These are phyloP conservation scores for Cornus controversa DNA, from an alignment of 148 eudicot genomes.

Conservation along the genomic window DNA sequence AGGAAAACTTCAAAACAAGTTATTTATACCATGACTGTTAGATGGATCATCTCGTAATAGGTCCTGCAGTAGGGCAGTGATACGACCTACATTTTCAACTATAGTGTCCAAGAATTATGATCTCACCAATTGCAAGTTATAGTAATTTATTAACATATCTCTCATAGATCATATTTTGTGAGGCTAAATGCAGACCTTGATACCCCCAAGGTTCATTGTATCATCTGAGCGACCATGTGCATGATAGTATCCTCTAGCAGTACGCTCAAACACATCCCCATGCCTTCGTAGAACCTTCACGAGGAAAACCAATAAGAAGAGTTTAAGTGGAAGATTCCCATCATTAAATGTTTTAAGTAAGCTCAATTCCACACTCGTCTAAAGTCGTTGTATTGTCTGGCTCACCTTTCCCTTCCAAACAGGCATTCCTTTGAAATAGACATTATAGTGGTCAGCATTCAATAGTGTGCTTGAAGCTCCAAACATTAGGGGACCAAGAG, in stretches of 20 bases:
- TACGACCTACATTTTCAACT: not conserved
- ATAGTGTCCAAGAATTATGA: not conserved
- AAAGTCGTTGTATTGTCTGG: not conserved
- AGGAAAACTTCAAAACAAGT: no score
- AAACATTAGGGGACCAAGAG: slow-evolving; percentile 80
- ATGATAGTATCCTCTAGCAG: slow-evolving; percentile 75
- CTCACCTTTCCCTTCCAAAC: slow-evolving; percentile 80
- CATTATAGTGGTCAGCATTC: slow-evolving; percentile 78
- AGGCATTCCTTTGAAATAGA: slow-evolving; percentile 92
- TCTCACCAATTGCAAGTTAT: not conserved
- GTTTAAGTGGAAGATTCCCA: not conserved
- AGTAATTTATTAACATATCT: not conserved
- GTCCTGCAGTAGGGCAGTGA: not conserved
- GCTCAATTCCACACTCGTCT: not conserved
- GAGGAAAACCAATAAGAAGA: not conserved
- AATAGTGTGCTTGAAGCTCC: slow-evolving; percentile 88
- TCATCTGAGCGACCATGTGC: slow-evolving; percentile 99
- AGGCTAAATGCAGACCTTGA: slow-evolving; percentile 57
- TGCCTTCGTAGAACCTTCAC: slow-evolving; percentile 81
- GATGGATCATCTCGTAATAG: slow-evolving; percentile 4
- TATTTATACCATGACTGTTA: not conserved
- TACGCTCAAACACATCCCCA: slow-evolving; percentile 92
- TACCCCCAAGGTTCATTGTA: slow-evolving; percentile 98
- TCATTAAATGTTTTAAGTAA: not conserved
- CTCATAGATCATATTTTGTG: not conserved